Percentiles rank a stretch among this genome's conserved stretches.
Evolutionary conservation across 2,329 filamentous ascomycete genomes (phyloP).

Genomic region (Hypoxylon sp.): DNA sequence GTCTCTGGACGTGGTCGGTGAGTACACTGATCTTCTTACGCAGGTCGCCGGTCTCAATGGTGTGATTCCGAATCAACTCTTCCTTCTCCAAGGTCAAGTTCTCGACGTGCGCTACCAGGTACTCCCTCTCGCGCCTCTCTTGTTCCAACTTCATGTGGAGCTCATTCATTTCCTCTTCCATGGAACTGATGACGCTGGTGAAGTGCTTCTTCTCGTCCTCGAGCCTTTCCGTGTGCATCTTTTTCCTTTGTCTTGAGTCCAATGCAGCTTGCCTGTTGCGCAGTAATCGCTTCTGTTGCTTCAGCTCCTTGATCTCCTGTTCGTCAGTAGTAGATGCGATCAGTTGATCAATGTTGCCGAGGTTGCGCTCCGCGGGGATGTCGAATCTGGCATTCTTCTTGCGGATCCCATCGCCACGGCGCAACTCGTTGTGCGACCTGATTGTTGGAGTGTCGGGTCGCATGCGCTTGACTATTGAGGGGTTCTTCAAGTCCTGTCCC

Average conservation of each 20-base stretch:
- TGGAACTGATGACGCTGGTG: conserved; percentile 79
- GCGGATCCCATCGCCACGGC: conserved; percentile 88
- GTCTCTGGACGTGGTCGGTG: conserved; percentile 77
- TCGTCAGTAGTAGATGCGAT: conserved; percentile 92
- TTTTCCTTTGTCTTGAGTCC: conserved; percentile 97
- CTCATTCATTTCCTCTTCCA: conserved; percentile 83
- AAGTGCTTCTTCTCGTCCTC: conserved; percentile 97
- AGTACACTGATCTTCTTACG: conserved; percentile 93
- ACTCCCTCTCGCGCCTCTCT: conserved; percentile 80
- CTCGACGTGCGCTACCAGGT: conserved; percentile 82
- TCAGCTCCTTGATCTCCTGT: conserved; percentile 96
- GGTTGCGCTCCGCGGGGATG: conserved; percentile 92
- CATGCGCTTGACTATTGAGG: conserved; percentile 72
- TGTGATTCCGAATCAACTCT: conserved; percentile 89
- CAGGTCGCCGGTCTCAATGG: conserved; percentile 89
- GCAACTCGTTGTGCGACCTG: conserved; percentile 82
- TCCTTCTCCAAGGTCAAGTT: conserved; percentile 88
- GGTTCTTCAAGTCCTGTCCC: conserved; percentile 64
- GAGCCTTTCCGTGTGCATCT: conserved; percentile 95
- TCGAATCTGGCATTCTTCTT: conserved; percentile 99
- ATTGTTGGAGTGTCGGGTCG: conserved; percentile 77
- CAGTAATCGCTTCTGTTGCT: conserved; percentile 96
- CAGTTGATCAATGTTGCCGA: conserved; percentile 94
- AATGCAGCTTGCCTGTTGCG: conserved; percentile 97
- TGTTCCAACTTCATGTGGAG: conserved; percentile 79